Base-by-base conservation (phyloP, 2,329 filamentous ascomycete species). In the Metarhizium brunneum region DNA sequence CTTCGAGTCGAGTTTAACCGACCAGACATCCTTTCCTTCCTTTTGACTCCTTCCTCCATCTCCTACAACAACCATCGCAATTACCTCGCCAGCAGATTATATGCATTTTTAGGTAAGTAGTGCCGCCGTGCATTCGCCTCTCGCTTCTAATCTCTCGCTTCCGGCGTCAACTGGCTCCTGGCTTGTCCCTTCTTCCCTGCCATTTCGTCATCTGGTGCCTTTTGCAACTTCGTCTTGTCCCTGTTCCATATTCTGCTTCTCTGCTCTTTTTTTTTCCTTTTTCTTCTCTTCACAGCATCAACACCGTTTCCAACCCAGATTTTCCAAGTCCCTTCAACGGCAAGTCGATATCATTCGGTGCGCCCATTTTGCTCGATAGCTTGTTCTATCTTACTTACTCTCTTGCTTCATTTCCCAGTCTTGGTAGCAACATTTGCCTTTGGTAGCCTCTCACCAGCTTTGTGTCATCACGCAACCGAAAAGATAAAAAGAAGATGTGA, bases 331-430 rank as follows among this genome's bases (percentile, higher is more conserved):
- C 62, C 58, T 57, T 58, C 53, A 54, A 54, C 55, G 62, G 58
- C 63, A 59, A 54, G 59, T 63, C 58, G 57, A 66, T 66, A 65
- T 67, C 65, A 67, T 66, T 65, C 62, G 61, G 64, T 63, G 67
- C 63, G 69, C 69, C 45, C 75, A 77, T 77, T 74, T 82, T 81
- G 79, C 77, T 80, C 70, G 73, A 76, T 80, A 81, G 76, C 77
- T 79, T 71, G 75, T 75, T 76, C 77, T 76, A 79, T 81, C 75
- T 77, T 78, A 76, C 74, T 78, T 76, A 77, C 73, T 72, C 75
- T 81, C 75, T 82, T 76, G 74, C 77, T 82, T 78, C 73, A 75
- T 75, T 67, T 71, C 73, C 73, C 68, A 70, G 69, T 71, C 73
- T 75, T 79, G 78, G 77, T 76, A 76, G 70, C 73, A 72, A 70